These are phyloP conservation scores for Primulina eburnea DNA, from an alignment of 257 asterid genomes.

Conservation along the genomic window DNA sequence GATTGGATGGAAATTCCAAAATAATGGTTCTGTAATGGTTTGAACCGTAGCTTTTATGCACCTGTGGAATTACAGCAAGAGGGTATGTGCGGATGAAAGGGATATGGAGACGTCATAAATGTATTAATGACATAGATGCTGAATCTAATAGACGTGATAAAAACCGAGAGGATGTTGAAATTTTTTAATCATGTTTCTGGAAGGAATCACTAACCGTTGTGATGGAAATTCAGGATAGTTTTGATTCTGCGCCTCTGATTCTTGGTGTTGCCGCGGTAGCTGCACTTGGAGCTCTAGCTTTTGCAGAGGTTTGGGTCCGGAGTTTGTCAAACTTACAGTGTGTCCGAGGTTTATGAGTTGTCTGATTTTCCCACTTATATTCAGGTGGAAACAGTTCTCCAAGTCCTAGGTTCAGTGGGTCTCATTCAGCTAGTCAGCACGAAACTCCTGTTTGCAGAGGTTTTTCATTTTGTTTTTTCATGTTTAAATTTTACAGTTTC, in stretches of 20 bases:
- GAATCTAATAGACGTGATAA: too few relatives aligned
- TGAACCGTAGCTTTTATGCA: neutral
- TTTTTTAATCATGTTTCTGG: too few relatives aligned
- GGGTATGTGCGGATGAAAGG: too few relatives aligned
- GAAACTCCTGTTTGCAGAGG: constrained; percentile 95
- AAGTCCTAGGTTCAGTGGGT: constrained; percentile 84
- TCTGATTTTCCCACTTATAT: constrained; percentile 22
- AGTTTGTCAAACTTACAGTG: neutral
- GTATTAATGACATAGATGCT: neutral
- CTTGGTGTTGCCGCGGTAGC: constrained; percentile 28
- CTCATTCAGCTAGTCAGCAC: constrained; percentile 76
- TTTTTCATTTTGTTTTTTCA: constrained; percentile 24
- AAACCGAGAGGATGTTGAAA: too few relatives aligned
- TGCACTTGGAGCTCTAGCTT: constrained; percentile 70
- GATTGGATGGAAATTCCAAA: too few relatives aligned
- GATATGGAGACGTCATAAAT: too few relatives aligned
- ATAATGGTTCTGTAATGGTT: neutral
- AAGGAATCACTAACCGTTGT: neutral
- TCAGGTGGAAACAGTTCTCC: constrained; percentile 89
- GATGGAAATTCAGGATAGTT: constrained; percentile 51
- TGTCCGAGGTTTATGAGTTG: neutral
- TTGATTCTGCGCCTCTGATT: constrained; percentile 48
- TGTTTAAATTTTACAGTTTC: neutral
- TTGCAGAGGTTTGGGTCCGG: constrained; percentile 61
- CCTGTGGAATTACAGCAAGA: neutral